Evolutionary conservation across 1,284 basidiomycete genomes (phyloP).

Genomic region (Coniophora puteana): DNA sequence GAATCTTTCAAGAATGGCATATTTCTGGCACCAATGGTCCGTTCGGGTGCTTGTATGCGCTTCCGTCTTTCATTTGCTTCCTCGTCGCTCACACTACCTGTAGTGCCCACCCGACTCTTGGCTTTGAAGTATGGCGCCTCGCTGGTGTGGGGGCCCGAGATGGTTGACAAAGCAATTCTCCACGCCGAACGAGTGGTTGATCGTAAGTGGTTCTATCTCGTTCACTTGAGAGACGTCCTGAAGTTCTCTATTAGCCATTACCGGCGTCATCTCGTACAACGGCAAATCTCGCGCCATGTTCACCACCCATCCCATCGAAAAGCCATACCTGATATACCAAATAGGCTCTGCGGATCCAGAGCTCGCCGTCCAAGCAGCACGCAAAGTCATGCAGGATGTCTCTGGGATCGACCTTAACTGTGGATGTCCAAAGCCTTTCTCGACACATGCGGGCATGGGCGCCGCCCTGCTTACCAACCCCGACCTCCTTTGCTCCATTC

Average conservation of each 20-base stretch:
- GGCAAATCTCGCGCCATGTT: slow-evolving; percentile 85
- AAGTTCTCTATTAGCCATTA: slow-evolving; percentile 53
- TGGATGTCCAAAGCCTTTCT: slow-evolving; percentile 95
- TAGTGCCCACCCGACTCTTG: slow-evolving; percentile 82
- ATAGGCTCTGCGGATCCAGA: slow-evolving; percentile 89
- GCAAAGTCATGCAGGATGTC: slow-evolving; percentile 84
- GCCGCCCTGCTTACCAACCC: slow-evolving; percentile 92
- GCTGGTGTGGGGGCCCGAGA: slow-evolving; percentile 96
- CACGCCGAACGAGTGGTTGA: slow-evolving; percentile 82
- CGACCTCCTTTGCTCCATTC: slow-evolving; percentile 85
- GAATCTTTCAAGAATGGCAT: slow-evolving; percentile 79
- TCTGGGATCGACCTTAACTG: slow-evolving; percentile 95
- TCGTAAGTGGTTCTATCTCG: slow-evolving; percentile 49
- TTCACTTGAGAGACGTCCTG: slow-evolving; percentile 4
- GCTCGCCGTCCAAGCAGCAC: slow-evolving; percentile 89
- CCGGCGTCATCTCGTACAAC: slow-evolving; percentile 88
- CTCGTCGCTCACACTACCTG: background rate
- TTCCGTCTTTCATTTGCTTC: background rate
- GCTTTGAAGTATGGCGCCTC: slow-evolving; percentile 92
- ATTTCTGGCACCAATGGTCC: slow-evolving; percentile 93
- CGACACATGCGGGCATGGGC: slow-evolving; percentile 94
- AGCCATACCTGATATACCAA: slow-evolving; percentile 88
- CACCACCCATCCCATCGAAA: slow-evolving; percentile 92
- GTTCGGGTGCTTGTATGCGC: slow-evolving; percentile 80
- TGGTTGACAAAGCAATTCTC: slow-evolving; percentile 95